phyloP scores from a whole-genome alignment of 2,329 filamentous ascomycete genomes.

The Aspergillus thermomutatus region DNA sequence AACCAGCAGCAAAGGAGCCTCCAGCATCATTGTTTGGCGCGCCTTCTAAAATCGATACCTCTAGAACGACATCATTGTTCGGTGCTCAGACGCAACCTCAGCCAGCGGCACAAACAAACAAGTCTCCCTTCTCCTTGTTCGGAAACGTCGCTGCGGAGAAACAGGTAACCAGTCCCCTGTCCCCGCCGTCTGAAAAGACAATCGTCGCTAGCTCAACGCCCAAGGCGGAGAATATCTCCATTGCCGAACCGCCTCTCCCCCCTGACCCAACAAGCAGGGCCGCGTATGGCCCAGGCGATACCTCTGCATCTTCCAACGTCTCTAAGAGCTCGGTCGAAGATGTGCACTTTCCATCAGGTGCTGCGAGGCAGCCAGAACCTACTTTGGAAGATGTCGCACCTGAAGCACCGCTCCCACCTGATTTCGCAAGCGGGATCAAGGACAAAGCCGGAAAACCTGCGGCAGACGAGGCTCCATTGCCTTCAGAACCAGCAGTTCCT shows the following conservation, averaged over 20 bases:
- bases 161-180: conserved; percentile 26
- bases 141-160: conserved; percentile 22
- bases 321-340: conserved; percentile 42
- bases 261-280: conserved; percentile 48
- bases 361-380: conserved; percentile 19
- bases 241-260: conserved; percentile 40
- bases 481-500: conserved; percentile 25
- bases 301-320: conserved; percentile 45
- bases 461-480: conserved; percentile 20
- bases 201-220: conserved; percentile 25
- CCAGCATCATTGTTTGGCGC: conserved; percentile 26
- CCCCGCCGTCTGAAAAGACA: conserved; percentile 32
- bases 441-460: neutral
- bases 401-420: conserved; percentile 26
- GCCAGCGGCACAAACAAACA: conserved; percentile 25
- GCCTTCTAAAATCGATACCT: conserved; percentile 19
- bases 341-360: conserved; percentile 35
- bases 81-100: conserved; percentile 26
- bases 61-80: conserved; percentile 30
- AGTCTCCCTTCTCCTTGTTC: conserved; percentile 31
- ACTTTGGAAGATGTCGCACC: conserved; percentile 9
- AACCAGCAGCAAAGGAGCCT: conserved; percentile 18
- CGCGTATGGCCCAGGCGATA: conserved; percentile 46
- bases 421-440: conserved; percentile 15
- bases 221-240: conserved; percentile 33